Conservation (phyloP, 108 stramenopile species). For the Fragilaria crotonensis region DNA sequence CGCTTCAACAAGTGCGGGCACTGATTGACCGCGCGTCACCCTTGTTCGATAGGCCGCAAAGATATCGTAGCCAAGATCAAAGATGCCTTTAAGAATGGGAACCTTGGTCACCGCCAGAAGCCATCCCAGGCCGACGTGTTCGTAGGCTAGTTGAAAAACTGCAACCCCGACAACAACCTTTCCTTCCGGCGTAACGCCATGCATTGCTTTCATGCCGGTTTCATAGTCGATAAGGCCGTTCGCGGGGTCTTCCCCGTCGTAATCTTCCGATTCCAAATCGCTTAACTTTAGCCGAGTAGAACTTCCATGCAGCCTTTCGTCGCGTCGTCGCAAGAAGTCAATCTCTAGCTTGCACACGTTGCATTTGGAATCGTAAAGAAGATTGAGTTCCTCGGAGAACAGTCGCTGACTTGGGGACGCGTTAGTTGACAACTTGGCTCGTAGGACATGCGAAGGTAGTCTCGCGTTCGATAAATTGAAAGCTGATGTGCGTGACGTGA, state of each 20-base stretch:
- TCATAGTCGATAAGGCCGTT: conserved; percentile 85
- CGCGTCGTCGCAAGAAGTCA: conserved; percentile 33
- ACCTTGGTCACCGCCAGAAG: conserved; percentile 23
- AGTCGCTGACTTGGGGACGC: too few species aligned
- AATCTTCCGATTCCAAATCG: conserved; percentile 37
- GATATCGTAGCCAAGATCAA: conserved; percentile 30
- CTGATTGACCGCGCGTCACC: conserved; percentile 33
- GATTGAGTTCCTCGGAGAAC: conserved; percentile 48
- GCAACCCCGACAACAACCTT: conserved; percentile 33
- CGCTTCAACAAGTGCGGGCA: conserved; percentile 27
- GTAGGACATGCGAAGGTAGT: too few species aligned
- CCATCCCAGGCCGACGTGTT: conserved; percentile 44
- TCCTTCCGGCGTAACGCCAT: conserved; percentile 41
- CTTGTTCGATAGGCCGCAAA: conserved; percentile 44
- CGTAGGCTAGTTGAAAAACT: conserved; percentile 39
- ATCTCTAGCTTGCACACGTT: conserved; percentile 57
- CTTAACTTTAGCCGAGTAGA: conserved; percentile 29
- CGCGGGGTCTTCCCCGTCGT: conserved; percentile 69
- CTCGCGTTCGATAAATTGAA: too few species aligned
- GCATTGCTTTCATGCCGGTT: conserved; percentile 41
- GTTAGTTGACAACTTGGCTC: too few species aligned
- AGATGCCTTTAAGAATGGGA: conserved; percentile 23
- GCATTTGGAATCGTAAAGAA: conserved; percentile 61
- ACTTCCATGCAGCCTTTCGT: conserved; percentile 12
- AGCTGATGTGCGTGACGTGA: too few species aligned